Conservation (phyloP, 257 asterid species). For the Dorcoceras hygrometricum region DNA sequence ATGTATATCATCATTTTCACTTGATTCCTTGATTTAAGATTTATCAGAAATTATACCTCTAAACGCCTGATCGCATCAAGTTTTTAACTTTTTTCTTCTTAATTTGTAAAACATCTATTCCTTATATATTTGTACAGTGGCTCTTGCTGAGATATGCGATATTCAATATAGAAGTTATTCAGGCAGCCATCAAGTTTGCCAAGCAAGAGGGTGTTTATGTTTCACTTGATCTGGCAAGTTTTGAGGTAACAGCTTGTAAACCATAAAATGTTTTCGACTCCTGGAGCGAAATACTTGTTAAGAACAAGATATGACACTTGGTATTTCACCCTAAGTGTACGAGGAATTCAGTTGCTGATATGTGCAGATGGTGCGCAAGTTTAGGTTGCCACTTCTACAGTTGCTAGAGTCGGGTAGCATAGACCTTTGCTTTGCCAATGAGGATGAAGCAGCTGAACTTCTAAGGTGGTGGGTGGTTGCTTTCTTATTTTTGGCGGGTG, state of each 20-base stretch:
- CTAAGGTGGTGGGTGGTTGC: constrained; percentile 49
- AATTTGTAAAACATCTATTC: not conserved
- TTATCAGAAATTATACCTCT: not conserved
- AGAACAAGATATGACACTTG: not conserved
- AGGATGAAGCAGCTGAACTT: constrained; percentile 91
- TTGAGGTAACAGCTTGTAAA: constrained; percentile 59
- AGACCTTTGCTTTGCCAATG: constrained; percentile 96
- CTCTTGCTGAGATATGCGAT: constrained; percentile 82
- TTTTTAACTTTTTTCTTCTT: constrained; percentile 5
- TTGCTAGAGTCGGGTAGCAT: constrained; percentile 79
- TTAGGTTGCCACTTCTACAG: constrained; percentile 65
- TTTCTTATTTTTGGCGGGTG: not conserved
- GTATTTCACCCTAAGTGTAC: not conserved
- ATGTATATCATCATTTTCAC: not conserved
- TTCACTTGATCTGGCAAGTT: constrained; percentile 94
- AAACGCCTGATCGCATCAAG: constrained; percentile 1
- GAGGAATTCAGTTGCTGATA: not conserved
- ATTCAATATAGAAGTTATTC: constrained; percentile 64
- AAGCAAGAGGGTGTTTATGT: constrained; percentile 81
- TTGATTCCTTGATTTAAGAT: not conserved
- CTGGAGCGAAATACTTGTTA: constrained; percentile 8
- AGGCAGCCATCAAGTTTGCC: constrained; percentile 74
- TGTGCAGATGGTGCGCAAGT: constrained; percentile 84
- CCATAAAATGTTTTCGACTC: not conserved
- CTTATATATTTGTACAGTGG: constrained; percentile 63